Percentiles rank a stretch among this genome's conserved stretches.
phyloP scores from a whole-genome alignment of 2,329 filamentous ascomycete genomes.

The Rhinocladiella mackenziei region DNA sequence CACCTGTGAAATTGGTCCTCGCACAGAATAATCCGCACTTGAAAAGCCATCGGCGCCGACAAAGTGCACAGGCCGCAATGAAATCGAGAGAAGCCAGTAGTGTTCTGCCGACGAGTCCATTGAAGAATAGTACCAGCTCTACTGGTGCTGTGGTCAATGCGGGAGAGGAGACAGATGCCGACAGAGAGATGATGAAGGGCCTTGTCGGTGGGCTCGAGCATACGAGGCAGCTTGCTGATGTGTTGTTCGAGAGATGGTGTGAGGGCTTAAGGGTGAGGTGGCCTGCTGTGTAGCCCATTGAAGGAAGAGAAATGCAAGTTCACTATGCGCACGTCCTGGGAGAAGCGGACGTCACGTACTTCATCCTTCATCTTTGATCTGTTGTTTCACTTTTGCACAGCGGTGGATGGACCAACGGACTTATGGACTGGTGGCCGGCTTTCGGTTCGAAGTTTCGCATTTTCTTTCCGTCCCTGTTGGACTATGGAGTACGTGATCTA shows the following conservation, averaged over 20 bases:
- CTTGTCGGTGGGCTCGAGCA: constrained; percentile 83
- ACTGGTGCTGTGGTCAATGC: constrained; percentile 15
- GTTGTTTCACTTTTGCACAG: too few relatives aligned
- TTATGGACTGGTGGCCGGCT: too few relatives aligned
- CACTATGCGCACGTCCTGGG: too few relatives aligned
- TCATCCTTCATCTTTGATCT: too few relatives aligned
- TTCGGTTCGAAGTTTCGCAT: too few relatives aligned
- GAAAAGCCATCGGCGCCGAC: constrained; percentile 68
- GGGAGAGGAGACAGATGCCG: constrained; percentile 8
- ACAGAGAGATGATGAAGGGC: constrained; percentile 43
- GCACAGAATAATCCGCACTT: constrained; percentile 81
- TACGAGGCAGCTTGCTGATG: constrained; percentile 80
- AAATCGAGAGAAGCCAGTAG: constrained; percentile 29
- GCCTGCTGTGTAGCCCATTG: constrained; percentile 38
- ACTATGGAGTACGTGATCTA: too few relatives aligned
- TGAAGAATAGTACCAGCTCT: constrained; percentile 28
- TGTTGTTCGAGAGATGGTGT: constrained; percentile 85
- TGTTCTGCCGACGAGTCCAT: constrained; percentile 41
- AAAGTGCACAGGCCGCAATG: constrained; percentile 41
- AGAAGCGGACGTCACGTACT: too few relatives aligned
- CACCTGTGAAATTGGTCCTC: constrained; percentile 62
- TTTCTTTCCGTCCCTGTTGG: too few relatives aligned
- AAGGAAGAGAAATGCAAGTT: neutral
- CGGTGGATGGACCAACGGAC: too few relatives aligned
- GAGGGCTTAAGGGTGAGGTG: constrained; percentile 73